Evolutionary conservation across 139 green algal species (phyloP), one percentile per base, ranked within the genome.

Genomic region (Diplosphaera chodatii): DNA sequence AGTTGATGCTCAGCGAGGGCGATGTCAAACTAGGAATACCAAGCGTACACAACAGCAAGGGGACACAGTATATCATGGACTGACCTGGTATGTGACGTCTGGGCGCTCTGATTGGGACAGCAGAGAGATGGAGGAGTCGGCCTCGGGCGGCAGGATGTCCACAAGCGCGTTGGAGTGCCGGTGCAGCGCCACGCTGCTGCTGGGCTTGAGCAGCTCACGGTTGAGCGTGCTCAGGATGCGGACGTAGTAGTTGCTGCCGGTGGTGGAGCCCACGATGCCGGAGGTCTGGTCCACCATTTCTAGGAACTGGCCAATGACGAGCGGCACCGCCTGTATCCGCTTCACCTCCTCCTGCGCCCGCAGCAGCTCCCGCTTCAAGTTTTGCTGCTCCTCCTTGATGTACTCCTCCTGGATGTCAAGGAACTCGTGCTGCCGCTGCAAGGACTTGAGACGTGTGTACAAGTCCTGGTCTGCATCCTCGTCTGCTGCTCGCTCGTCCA

Each of bases 331-430:
- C 84, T 98, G 91, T 59, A 99, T 99, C 34, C 94, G 88, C 87
- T 98, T 98, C 4, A 99, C 94, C 77, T 98, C 94, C 81, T 99
- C 96, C 76, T 98, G 94, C 10, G 96, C 94, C 4, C 92, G 85
- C 79, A 99, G 82, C 70, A 99, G 85, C 84, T 99, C 96, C 13
- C 94, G 88, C 86, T 98, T 98, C 23, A 99, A 84, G 81, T 94
- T 98, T 59, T 93, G 90, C 77, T 98, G 93, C 81, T 99, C 96
- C 80, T 99, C 96, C 72, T 98, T 98, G 79, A 99, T 98, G 80
- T 99, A 99, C 70, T 98, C 94, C 85, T 99, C 96, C 87, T n/a
- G n/a, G n/a, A 99, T 99, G 32, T 98, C 94, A 29, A 96, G 55
- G 71, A 99, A 99, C 82, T 99, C 96, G 4, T 98, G 82, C 82